A percentile compares a stretch with the other conserved stretches of the same genome.
Evolutionary conservation across 2,329 filamentous ascomycete species (phyloP).

Genomic region (Dactylellina parvicollis): DNA sequence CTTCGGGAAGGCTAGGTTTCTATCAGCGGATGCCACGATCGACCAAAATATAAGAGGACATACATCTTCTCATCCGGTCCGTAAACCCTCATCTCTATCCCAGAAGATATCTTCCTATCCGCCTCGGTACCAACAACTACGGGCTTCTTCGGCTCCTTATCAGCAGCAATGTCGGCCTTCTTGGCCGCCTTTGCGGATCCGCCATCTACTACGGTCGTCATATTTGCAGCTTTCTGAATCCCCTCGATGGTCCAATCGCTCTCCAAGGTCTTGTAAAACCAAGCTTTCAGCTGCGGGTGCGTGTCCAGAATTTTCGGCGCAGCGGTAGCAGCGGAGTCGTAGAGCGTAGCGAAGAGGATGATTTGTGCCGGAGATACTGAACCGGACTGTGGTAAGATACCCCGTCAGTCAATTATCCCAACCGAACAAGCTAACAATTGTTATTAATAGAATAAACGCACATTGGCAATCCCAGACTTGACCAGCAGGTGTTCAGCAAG

Average conservation of each 20-base stretch:
- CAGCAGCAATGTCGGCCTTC: slow-evolving; percentile 36
- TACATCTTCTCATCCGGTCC: slow-evolving; percentile 57
- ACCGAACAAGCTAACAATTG: not conserved
- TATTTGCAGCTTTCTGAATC: slow-evolving; percentile 56
- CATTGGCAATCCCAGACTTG: slow-evolving; percentile 23
- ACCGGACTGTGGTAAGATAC: slow-evolving; percentile 10
- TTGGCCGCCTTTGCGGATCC: slow-evolving; percentile 43
- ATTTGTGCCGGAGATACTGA: slow-evolving; percentile 56
- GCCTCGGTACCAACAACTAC: slow-evolving; percentile 48
- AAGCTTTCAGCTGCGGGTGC: slow-evolving; percentile 54
- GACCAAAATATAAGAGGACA: slow-evolving; percentile 7
- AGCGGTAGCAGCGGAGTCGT: slow-evolving; percentile 55
- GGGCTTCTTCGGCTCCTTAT: slow-evolving; percentile 53
- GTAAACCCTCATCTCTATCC: slow-evolving; percentile 56
- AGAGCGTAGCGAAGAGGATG: slow-evolving; percentile 58
- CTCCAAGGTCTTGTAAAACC: slow-evolving; percentile 55
- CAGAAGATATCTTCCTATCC: slow-evolving; percentile 53
- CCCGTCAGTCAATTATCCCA: not conserved
- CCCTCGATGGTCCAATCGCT: slow-evolving; percentile 57
- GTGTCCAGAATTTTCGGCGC: slow-evolving; percentile 38
- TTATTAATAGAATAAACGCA: not conserved
- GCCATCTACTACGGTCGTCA: slow-evolving; percentile 53
- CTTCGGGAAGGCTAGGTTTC: slow-evolving; percentile 64
- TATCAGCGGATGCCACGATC: slow-evolving; percentile 7
- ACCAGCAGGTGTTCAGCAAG: slow-evolving; percentile 33